Evolutionary conservation across 1,139 yeast genomes (phyloP), one percentile per base, ranked within the genome.

Genomic region (Schizosaccharomyces versatilis): DNA sequence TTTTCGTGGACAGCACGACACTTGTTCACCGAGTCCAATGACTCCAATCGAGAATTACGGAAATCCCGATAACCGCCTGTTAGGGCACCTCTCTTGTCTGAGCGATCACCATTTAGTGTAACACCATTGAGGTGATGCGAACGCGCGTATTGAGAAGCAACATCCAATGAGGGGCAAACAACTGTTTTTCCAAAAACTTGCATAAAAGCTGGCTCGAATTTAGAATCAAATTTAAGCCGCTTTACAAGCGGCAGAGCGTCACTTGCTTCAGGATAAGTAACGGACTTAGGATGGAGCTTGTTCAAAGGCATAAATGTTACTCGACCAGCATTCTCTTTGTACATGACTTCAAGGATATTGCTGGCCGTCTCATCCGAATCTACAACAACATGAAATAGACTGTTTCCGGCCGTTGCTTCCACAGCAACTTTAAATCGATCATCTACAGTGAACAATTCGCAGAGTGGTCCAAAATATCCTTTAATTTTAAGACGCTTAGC

Each of bases 291-390:
- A 0, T 67, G 63, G n/a, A 88, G 64, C 60, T 94, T 73, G 64
- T 85, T 85, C 60, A 90, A 70, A 0, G 98, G 97, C 69, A 90
- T 79, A 63, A 90, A 86, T 0, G 97, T 85, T 0, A 84, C 88
- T 62, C 96, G 74, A 1, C 97, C 97, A 5, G 79, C 73, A 59
- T 77, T 79, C 57, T 76, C 77, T 55, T 83, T 72, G n/a, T 73
- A 73, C 57, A 90, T 70, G 63, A 84, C 93, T 53, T 81, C 80
- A 81, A 90, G 81, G 2, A 90, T 67, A 12, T 75, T 64, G 5
- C 85, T 73, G 0, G 97, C 97, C 0, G 95, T 84, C 53, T 76
- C 79, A 61, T 88, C 96, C 52, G 75, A 79, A 63, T 86, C 95
- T 14, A 90, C 97, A 14, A 90, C 93, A 44, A 88, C 78, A 65